phyloP scores from a whole-genome alignment of 2,329 filamentous ascomycete genomes.

The Ascocoryne sarcoides region DNA sequence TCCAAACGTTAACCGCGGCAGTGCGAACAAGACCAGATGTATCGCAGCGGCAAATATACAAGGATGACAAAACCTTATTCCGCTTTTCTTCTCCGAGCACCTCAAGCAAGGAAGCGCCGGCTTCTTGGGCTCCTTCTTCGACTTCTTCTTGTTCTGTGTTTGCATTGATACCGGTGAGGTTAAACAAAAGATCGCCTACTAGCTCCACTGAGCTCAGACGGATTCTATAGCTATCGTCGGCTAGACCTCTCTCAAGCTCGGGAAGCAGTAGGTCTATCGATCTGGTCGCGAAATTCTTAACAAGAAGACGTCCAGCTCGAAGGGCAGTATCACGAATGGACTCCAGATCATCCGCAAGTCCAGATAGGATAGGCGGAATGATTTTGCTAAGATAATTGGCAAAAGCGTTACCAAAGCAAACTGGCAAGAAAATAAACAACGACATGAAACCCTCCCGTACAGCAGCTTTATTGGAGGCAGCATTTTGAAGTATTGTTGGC shows the following conservation, averaged over 20 bases:
- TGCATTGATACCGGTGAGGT: conserved; percentile 85
- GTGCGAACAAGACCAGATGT: conserved; percentile 85
- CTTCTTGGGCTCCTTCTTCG: conserved; percentile 71
- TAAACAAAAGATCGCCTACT: conserved; percentile 94
- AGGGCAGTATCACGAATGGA: conserved; percentile 96
- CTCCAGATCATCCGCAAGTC: conserved; percentile 91
- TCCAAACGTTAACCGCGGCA: conserved; percentile 85
- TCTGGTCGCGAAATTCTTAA: conserved; percentile 96
- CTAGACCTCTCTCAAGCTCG: conserved; percentile 88
- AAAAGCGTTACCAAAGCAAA: conserved; percentile 98
- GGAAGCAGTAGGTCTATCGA: conserved; percentile 90
- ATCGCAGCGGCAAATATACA: conserved; percentile 97
- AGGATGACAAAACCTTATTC: conserved; percentile 91
- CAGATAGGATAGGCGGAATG: conserved; percentile 88
- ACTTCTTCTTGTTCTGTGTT: conserved; percentile 74
- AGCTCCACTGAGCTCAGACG: conserved; percentile 96
- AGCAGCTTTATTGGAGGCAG: conserved; percentile 78
- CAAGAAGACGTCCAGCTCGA: conserved; percentile 82
- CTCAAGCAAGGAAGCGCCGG: conserved; percentile 86
- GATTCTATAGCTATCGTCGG: conserved; percentile 96
- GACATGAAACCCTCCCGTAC: conserved; percentile 99
- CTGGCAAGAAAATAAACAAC: conserved; percentile 96
- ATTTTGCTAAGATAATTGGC: conserved; percentile 91
- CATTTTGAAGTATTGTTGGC: conserved; percentile 93
- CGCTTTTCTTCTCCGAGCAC: conserved; percentile 92